Percentiles rank a stretch among this genome's conserved stretches.
phyloP scores from a whole-genome alignment of 495 filamentous ascomycete species.

The Neohortaea acidophila region DNA sequence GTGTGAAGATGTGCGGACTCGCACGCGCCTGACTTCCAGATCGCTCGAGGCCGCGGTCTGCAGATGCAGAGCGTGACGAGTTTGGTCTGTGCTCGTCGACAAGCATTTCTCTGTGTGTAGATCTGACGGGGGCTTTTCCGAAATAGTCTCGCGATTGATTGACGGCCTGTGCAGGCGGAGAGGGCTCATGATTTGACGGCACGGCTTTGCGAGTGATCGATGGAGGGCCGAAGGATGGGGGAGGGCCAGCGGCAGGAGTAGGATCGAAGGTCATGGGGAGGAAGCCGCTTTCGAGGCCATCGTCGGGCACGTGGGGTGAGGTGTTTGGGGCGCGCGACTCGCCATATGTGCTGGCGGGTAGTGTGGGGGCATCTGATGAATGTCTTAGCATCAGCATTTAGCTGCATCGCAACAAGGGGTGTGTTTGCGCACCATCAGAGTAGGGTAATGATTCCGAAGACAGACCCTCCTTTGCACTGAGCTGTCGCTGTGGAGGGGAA shows the following conservation, averaged over 20 bases:
- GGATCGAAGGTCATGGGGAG: conserved; percentile 87
- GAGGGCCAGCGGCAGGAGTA: conserved; percentile 47
- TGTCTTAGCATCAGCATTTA: too few species aligned
- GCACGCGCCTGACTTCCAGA: conserved; percentile 34
- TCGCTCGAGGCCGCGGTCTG: conserved; percentile 23
- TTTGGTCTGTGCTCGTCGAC: conserved; percentile 24
- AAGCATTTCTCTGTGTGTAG: conserved; percentile 21
- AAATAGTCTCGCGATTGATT: conserved; percentile 22
- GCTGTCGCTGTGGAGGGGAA: conserved; percentile 45
- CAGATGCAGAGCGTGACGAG: conserved; percentile 44
- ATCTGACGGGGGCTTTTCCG: conserved; percentile 9
- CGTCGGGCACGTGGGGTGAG: conserved; percentile 17
- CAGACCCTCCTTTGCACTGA: conserved; percentile 23
- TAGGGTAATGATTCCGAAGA: too few species aligned
- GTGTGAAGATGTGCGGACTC: conserved; percentile 81
- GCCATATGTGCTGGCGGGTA: conserved; percentile 63
- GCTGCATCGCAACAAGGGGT: too few species aligned
- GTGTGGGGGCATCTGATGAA: conserved; percentile 42
- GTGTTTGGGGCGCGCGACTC: conserved; percentile 57
- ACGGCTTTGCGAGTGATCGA: conserved; percentile 11
- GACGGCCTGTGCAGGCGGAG: conserved; percentile 12
- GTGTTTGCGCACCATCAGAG: too few species aligned
- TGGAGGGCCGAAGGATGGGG: conserved; percentile 23
- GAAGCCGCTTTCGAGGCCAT: conserved; percentile 59
- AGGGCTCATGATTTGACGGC: conserved; percentile 10